These are phyloP conservation scores for Articulospora tetracladia DNA, from an alignment of 495 filamentous ascomycete genomes.

Conservation along the genomic window DNA sequence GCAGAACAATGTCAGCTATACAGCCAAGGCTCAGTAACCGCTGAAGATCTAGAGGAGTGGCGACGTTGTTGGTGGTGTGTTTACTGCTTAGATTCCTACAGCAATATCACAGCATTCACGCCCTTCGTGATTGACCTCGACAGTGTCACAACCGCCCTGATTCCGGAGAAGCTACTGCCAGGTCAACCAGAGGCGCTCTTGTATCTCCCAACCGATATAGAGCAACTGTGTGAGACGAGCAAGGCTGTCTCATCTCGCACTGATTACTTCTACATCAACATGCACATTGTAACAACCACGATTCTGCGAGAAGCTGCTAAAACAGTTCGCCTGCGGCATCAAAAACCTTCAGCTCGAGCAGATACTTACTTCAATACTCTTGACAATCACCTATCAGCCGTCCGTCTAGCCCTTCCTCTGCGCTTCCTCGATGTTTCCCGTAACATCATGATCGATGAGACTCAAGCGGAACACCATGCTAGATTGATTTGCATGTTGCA, in stretches of 20 bases:
- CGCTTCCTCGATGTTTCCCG: slow-evolving; percentile 25
- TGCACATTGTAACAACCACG: slow-evolving; percentile 28
- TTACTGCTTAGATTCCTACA: slow-evolving; percentile 37
- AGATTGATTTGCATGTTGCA: slow-evolving; percentile 10
- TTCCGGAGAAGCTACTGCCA: background rate
- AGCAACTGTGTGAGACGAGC: slow-evolving; percentile 23
- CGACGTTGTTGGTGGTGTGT: slow-evolving; percentile 37
- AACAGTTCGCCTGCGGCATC: slow-evolving; percentile 13
- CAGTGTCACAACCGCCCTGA: slow-evolving; percentile 25
- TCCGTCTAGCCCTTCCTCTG: slow-evolving; percentile 23
- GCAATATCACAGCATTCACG: slow-evolving; percentile 25
- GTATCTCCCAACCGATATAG: slow-evolving; percentile 24
- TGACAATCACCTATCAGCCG: slow-evolving; percentile 13
- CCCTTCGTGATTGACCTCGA: slow-evolving; percentile 26
- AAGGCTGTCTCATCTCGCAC: slow-evolving; percentile 19
- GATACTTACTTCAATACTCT: slow-evolving; percentile 5
- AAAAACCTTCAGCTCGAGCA: slow-evolving; percentile 14
- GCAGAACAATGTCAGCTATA: background rate
- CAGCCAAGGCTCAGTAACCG: slow-evolving; percentile 10
- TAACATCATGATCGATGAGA: slow-evolving; percentile 22
- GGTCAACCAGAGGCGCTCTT: background rate
- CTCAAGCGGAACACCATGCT: slow-evolving; percentile 19
- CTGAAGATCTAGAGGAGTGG: slow-evolving; percentile 36
- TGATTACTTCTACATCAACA: slow-evolving; percentile 20
- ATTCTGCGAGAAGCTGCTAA: slow-evolving; percentile 24